These are phyloP conservation scores for Cystobasidium ongulense DNA, from an alignment of 768 basidiomycete genomes.

Conservation along the genomic window DNA sequence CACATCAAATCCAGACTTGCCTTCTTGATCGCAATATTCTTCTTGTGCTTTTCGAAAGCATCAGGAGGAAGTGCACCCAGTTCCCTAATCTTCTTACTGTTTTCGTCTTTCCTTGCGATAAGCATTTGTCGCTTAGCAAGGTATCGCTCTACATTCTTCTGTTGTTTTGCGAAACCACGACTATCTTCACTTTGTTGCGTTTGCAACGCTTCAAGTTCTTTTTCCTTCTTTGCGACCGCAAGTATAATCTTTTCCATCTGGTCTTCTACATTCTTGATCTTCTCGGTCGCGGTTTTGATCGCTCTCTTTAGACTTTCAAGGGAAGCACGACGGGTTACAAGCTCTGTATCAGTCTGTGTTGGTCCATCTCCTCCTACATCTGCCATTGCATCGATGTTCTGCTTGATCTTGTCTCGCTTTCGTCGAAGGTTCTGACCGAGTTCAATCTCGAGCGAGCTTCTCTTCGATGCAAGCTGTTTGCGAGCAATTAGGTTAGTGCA, in stretches of 20 bases:
- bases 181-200: slow-evolving; percentile 77
- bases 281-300: slow-evolving; percentile 59
- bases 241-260: slow-evolving; percentile 59
- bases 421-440: slow-evolving; percentile 79
- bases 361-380: slow-evolving; percentile 49
- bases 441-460: slow-evolving; percentile 81
- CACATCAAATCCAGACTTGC: slow-evolving; percentile 49
- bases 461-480: slow-evolving; percentile 61
- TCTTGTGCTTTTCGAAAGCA: slow-evolving; percentile 89
- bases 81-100: slow-evolving; percentile 89
- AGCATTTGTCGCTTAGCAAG: slow-evolving; percentile 85
- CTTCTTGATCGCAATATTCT: slow-evolving; percentile 67
- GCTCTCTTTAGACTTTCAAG: slow-evolving; percentile 59
- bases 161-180: slow-evolving; percentile 75
- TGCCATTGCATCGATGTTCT: slow-evolving; percentile 66
- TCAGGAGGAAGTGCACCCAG: slow-evolving; percentile 94
- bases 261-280: slow-evolving; percentile 54
- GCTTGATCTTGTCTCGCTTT: slow-evolving; percentile 65
- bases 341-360: slow-evolving; percentile 55
- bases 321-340: slow-evolving; percentile 63
- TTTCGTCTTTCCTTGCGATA: slow-evolving; percentile 75
- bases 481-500: not conserved
- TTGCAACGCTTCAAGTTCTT: slow-evolving; percentile 64
- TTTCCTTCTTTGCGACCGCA: slow-evolving; percentile 42
- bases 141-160: slow-evolving; percentile 92